Base-by-base conservation (phyloP, 2,329 filamentous ascomycete genomes). In the Sphaerostilbella broomeana region DNA sequence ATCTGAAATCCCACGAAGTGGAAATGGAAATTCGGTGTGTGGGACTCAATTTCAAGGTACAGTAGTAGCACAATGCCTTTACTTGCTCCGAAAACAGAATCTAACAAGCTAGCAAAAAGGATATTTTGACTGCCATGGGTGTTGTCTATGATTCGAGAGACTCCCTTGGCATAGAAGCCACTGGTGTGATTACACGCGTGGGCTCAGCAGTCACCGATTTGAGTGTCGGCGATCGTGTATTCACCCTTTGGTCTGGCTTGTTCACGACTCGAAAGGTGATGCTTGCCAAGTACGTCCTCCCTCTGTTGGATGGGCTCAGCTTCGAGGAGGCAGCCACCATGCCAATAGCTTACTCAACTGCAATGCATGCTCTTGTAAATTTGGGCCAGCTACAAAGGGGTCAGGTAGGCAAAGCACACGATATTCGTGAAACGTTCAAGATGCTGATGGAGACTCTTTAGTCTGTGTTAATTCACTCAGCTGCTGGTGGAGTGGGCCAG, bases 391-490 rank as follows among this genome's bases (percentile, higher is more conserved):
- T 63, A 11, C 21, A 40, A 0, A 37, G 41, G 6, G 47, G 52
- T n/a, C n/a, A n/a, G n/a, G n/a, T n/a, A n/a, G n/a, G n/a, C n/a
- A n/a, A n/a, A n/a, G n/a, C n/a, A n/a, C n/a, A n/a, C n/a, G n/a
- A n/a, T n/a, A n/a, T n/a, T n/a, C n/a, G n/a, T n/a, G n/a, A n/a
- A n/a, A n/a, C n/a, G n/a, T n/a, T n/a, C n/a, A n/a, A n/a, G n/a
- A n/a, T n/a, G n/a, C n/a, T n/a, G n/a, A n/a, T n/a, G n/a, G n/a
- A n/a, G n/a, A n/a, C n/a, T n/a, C n/a, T n/a, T n/a, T 25, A 63
- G 44, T 45, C 45, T 10, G 48, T 65, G 5, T 53, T 66, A 2
- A 60, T 65, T 20, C 62, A 65, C 40, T 46, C 50, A 2, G 61
- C 51, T 8, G 50, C 47, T 9, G 61, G 59, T n/a, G 59, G 56